Evolutionary conservation across 2,329 filamentous ascomycete species (phyloP).

Genomic region (Stagonosporopsis tanaceti): DNA sequence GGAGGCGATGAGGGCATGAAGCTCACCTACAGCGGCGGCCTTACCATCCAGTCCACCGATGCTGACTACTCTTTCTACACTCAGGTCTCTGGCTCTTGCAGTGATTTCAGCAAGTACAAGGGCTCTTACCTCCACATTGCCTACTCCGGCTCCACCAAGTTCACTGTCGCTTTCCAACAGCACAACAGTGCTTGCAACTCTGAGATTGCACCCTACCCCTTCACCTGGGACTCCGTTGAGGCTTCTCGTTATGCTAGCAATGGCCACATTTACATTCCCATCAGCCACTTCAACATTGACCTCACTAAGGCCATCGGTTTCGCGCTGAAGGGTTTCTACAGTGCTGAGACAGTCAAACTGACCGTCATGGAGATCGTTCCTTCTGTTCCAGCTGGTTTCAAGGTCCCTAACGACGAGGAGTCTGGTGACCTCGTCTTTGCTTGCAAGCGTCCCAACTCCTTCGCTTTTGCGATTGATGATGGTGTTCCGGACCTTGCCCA

Average conservation of each 20-base stretch:
- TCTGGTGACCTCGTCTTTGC: constrained; percentile 68
- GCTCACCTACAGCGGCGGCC: constrained; percentile 59
- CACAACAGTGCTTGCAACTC: constrained; percentile 69
- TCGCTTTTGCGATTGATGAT: constrained; percentile 77
- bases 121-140: constrained; percentile 70
- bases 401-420: constrained; percentile 66
- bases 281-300: constrained; percentile 71
- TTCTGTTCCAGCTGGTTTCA: constrained; percentile 60
- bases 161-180: constrained; percentile 71
- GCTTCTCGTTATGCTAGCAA: constrained; percentile 65
- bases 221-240: constrained; percentile 73
- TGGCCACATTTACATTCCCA: constrained; percentile 70
- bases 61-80: constrained; percentile 70
- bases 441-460: constrained; percentile 73
- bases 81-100: constrained; percentile 64
- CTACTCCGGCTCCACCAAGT: constrained; percentile 68
- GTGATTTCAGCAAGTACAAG: constrained; percentile 63
- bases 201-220: constrained; percentile 66
- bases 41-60: constrained; percentile 66
- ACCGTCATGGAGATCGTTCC: constrained; percentile 68
- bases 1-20: constrained; percentile 68
- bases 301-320: constrained; percentile 65
- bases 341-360: constrained; percentile 58
- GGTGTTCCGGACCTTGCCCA: constrained; percentile 67
- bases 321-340: constrained; percentile 71